phyloP scores from a whole-genome alignment of 257 asterid genomes.

The Leonotis leonurus region DNA sequence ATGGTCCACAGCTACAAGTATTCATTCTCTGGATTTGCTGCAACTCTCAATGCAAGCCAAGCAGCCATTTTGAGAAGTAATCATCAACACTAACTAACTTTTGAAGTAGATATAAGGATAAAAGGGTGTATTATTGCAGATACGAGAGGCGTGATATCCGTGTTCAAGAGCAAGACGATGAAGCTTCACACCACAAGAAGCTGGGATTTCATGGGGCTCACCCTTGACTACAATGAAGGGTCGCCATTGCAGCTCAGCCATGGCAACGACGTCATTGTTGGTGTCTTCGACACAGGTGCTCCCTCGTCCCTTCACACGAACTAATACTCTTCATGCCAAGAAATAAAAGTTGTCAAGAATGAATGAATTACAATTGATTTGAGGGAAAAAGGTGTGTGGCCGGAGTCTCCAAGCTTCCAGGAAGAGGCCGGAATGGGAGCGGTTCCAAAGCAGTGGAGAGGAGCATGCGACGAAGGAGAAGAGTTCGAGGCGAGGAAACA shows the following conservation, averaged over 20 bases:
- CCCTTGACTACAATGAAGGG: slow-evolving; percentile 18
- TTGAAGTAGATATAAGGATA: no score
- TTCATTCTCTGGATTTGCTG: slow-evolving; percentile 58
- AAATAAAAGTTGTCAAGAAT: no score
- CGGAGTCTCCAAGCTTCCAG: slow-evolving; percentile 49
- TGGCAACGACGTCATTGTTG: slow-evolving; percentile 44
- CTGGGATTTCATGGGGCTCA: slow-evolving; percentile 68
- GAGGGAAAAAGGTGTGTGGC: slow-evolving; percentile 62
- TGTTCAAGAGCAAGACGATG: slow-evolving; percentile 41
- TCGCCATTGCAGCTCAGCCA: slow-evolving; percentile 31
- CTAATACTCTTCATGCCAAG: no score
- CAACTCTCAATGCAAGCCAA: slow-evolving; percentile 43
- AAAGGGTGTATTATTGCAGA: no score
- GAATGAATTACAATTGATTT: no score
- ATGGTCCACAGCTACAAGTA: slow-evolving; percentile 54
- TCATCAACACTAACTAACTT: neutral
- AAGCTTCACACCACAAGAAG: slow-evolving; percentile 53
- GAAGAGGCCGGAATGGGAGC: slow-evolving; percentile 46
- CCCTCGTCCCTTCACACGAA: neutral
- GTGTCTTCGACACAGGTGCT: slow-evolving; percentile 39
- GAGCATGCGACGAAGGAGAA: slow-evolving; percentile 40
- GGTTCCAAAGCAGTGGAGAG: slow-evolving; percentile 46
- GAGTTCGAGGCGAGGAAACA: slow-evolving; percentile 31
- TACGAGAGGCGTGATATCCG: slow-evolving; percentile 45
- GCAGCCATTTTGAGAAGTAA: slow-evolving; percentile 44